phyloP scores from a whole-genome alignment of 2,329 filamentous ascomycete species.

The Alternaria atra region DNA sequence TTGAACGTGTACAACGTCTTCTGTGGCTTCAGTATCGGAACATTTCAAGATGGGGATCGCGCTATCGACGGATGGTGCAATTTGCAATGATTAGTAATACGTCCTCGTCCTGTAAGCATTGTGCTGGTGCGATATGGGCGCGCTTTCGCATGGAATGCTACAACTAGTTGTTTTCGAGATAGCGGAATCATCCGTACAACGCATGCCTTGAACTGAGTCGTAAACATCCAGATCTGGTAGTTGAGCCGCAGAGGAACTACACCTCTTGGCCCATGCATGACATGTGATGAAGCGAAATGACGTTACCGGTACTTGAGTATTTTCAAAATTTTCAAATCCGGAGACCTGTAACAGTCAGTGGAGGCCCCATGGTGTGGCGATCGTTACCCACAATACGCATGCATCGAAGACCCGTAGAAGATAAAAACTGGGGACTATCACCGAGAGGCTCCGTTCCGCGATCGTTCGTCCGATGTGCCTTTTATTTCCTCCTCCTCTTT shows the following conservation, averaged over 20 bases:
- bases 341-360: neutral
- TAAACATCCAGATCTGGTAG: neutral
- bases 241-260: neutral
- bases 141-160: neutral
- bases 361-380: slow-evolving; percentile 3
- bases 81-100: neutral
- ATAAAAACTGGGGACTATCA: neutral
- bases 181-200: neutral
- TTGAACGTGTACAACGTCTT: neutral
- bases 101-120: neutral
- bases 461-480: neutral
- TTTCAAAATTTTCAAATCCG: neutral
- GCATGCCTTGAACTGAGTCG: neutral
- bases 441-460: neutral
- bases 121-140: neutral
- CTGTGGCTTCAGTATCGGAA: neutral
- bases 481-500: neutral
- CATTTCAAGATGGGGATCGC: neutral
- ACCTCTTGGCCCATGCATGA: neutral
- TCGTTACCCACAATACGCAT: slow-evolving; percentile 8
- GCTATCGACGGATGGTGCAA: neutral
- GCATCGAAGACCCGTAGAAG: slow-evolving; percentile 15
- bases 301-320: neutral
- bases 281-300: neutral
- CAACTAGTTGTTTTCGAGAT: neutral